phyloP scores from a whole-genome alignment of 2,329 filamentous ascomycete species.

The Monilinia fructigena region DNA sequence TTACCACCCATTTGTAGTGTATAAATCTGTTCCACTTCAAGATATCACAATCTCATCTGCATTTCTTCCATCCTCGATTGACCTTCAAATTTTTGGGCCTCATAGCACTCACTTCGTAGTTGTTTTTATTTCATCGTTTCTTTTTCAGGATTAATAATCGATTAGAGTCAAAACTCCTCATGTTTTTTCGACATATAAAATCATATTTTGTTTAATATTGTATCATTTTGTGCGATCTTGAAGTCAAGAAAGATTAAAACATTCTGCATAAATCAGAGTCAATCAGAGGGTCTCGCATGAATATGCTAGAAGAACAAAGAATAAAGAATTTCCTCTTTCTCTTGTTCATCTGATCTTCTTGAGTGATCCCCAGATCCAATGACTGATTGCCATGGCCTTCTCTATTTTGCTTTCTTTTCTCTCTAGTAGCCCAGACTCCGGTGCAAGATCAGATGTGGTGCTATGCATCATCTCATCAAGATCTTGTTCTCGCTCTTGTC shows the following conservation, averaged over 20 bases:
- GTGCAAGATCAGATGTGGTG: background rate
- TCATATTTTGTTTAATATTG: background rate
- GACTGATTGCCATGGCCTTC: background rate
- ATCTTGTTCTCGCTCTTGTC: background rate
- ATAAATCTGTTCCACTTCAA: too few species aligned
- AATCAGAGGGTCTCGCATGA: background rate
- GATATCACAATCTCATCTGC: too few species aligned
- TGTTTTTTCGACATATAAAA: background rate
- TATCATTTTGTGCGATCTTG: background rate
- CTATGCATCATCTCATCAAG: background rate
- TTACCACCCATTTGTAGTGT: too few species aligned
- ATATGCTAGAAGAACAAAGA: background rate
- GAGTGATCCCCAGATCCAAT: constrained; percentile 1
- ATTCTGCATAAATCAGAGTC: background rate
- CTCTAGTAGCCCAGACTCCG: background rate
- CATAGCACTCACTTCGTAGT: too few species aligned
- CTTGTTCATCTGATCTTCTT: background rate
- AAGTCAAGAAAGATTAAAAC: background rate
- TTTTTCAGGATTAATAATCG: background rate
- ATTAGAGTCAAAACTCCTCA: background rate
- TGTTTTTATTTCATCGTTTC: too few species aligned
- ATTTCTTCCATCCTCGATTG: background rate
- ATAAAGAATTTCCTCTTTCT: too few species aligned
- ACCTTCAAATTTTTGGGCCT: background rate
- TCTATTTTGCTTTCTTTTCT: background rate